phyloP scores from a whole-genome alignment of 2,329 filamentous ascomycete species.

The Colletotrichum zoysiae region DNA sequence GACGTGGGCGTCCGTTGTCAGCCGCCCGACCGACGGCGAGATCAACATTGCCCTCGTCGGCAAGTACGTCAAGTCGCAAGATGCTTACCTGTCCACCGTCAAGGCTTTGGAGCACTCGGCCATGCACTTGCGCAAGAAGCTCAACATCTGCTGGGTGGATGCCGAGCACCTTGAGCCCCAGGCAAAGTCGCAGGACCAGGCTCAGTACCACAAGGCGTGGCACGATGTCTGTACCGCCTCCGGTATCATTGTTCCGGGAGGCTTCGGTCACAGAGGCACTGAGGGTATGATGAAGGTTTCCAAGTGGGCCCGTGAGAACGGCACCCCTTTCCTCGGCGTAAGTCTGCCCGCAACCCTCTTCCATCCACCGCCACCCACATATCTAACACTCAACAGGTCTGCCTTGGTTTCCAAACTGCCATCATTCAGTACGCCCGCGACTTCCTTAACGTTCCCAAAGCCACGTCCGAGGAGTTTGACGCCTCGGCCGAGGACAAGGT shows the following conservation, averaged over 20 bases:
- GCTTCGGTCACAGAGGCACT: constrained; percentile 84
- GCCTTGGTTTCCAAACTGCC: constrained; percentile 92
- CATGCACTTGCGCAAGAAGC: constrained; percentile 85
- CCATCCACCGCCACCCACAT: neutral
- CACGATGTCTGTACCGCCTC: constrained; percentile 78
- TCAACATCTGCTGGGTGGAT: constrained; percentile 88
- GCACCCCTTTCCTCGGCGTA: constrained; percentile 81
- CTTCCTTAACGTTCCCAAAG: constrained; percentile 72
- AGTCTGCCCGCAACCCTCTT: neutral
- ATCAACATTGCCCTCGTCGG: constrained; percentile 90
- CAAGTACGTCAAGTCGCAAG: constrained; percentile 88
- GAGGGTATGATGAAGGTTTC: constrained; percentile 91
- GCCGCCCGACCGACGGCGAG: constrained; percentile 75
- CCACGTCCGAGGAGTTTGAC: constrained; percentile 68
- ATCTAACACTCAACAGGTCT: constrained; percentile 64
- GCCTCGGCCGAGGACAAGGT: constrained; percentile 73
- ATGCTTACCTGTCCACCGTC: constrained; percentile 86
- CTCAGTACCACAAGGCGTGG: constrained; percentile 89
- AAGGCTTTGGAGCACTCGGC: constrained; percentile 93
- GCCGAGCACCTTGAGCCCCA: constrained; percentile 83
- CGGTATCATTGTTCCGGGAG: constrained; percentile 77
- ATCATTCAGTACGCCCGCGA: constrained; percentile 90
- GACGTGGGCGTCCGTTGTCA: constrained; percentile 68
- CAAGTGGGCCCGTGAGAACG: constrained; percentile 87
- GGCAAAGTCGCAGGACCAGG: constrained; percentile 71